A percentile compares a stretch with the other conserved stretches of the same genome.
Conservation (phyloP, 495 filamentous ascomycete species). For the Talaromyces wortmannii region DNA sequence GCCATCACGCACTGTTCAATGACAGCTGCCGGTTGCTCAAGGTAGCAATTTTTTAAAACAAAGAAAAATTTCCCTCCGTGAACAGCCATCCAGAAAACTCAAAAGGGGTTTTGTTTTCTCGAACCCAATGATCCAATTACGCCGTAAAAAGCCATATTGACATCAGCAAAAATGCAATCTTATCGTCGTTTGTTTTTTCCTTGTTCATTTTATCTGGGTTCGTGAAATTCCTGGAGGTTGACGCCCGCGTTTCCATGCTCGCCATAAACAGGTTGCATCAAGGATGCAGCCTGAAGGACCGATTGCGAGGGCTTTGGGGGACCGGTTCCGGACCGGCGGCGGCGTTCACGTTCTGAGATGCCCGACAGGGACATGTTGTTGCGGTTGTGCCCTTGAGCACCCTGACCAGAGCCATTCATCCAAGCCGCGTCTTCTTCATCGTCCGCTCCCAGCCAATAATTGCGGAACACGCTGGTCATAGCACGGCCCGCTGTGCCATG, state of each 20-base stretch:
- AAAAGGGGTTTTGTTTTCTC: background rate
- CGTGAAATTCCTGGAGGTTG: conserved; percentile 36
- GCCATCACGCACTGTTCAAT: background rate
- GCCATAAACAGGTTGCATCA: conserved; percentile 31
- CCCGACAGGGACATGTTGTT: conserved; percentile 38
- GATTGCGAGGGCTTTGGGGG: conserved; percentile 45
- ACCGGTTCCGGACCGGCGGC: conserved; percentile 62
- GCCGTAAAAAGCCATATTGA: background rate
- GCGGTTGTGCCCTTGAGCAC: conserved; percentile 38
- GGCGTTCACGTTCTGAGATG: conserved; percentile 57
- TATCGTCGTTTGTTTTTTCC: background rate
- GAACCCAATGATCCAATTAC: background rate
- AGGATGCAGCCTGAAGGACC: conserved; percentile 23
- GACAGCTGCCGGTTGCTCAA: background rate
- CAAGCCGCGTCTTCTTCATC: conserved; percentile 47
- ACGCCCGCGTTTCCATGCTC: conserved; percentile 26
- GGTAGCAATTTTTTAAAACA: background rate
- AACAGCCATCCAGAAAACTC: no score
- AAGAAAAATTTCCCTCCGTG: no score
- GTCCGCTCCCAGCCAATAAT: conserved; percentile 66
- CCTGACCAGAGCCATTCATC: conserved; percentile 49
- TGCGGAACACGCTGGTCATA: conserved; percentile 62
- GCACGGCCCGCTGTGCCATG: conserved; percentile 62
- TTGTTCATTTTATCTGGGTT: conserved; percentile 18
- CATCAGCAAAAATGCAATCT: background rate